Evolutionary conservation across 495 filamentous ascomycete genomes (phyloP).

Genomic region (Penicillium bovifimosum): DNA sequence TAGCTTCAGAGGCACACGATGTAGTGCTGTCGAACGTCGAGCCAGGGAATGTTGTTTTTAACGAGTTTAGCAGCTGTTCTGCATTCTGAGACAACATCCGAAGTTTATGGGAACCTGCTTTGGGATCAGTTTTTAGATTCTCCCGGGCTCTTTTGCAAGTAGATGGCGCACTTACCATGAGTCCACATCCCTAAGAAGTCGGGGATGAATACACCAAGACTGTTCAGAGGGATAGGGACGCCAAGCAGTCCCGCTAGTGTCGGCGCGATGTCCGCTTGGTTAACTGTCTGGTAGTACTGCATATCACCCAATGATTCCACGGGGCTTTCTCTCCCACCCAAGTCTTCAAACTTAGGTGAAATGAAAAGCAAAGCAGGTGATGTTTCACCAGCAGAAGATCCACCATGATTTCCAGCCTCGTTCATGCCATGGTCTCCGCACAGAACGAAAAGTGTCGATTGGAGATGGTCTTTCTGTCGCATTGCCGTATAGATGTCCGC

Average conservation of each 20-base stretch:
- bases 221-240: conserved; percentile 88
- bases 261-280: conserved; percentile 90
- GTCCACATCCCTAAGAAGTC: conserved; percentile 73
- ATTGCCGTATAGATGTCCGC: conserved; percentile 70
- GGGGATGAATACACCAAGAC: conserved; percentile 79
- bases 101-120: conserved; percentile 45
- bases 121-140: background rate
- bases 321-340: conserved; percentile 41
- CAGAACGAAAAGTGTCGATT: conserved; percentile 76
- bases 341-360: conserved; percentile 69
- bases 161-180: conserved; percentile 33
- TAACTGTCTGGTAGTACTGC: conserved; percentile 73
- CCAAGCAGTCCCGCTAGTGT: conserved; percentile 84
- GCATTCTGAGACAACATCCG: conserved; percentile 71
- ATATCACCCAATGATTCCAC: conserved; percentile 48
- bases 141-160: background rate
- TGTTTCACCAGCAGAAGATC: conserved; percentile 87
- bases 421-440: conserved; percentile 99
- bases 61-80: conserved; percentile 66
- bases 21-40: conserved; percentile 37
- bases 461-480: conserved; percentile 58
- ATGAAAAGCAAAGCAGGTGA: conserved; percentile 89
- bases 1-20: conserved; percentile 36
- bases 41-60: conserved; percentile 62
- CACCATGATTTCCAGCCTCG: conserved; percentile 94